A percentile compares a stretch with the other conserved stretches of the same genome.
phyloP scores from a whole-genome alignment of 768 basidiomycete species.

The Suillus subaureus region DNA sequence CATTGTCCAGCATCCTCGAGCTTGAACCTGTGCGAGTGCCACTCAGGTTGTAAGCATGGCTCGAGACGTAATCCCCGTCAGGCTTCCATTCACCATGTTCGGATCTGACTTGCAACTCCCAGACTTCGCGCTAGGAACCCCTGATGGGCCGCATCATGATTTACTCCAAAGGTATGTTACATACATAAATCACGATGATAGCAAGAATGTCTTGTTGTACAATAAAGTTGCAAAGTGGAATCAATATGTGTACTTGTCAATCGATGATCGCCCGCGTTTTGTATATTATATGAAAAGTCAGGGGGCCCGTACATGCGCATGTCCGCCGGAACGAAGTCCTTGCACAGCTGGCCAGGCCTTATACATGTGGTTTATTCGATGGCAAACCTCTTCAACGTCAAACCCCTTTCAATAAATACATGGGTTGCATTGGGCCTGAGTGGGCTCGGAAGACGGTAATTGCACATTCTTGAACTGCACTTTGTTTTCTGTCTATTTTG shows the following conservation, averaged over 20 bases:
- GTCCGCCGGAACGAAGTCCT: too few species aligned
- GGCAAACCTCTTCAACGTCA: neutral
- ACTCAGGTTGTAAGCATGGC: neutral
- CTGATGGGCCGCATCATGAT: too few species aligned
- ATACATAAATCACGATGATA: neutral
- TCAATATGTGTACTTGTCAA: neutral
- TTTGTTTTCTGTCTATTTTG: too few species aligned
- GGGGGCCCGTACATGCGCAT: too few species aligned
- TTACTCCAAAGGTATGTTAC: neutral
- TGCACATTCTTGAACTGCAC: too few species aligned
- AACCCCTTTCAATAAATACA: neutral
- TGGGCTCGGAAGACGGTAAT: too few species aligned
- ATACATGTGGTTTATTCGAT: neutral
- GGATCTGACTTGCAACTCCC: neutral
- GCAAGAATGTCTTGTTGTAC: neutral
- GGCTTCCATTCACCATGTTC: neutral
- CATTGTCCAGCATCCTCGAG: neutral
- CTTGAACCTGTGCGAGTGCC: neutral
- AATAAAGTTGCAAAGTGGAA: neutral
- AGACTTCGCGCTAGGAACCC: neutral
- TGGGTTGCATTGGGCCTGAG: too few species aligned
- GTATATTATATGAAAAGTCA: too few species aligned
- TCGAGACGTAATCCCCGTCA: neutral
- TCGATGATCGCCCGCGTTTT: neutral
- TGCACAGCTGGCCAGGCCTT: too few species aligned